Conservation (phyloP, 2,329 filamentous ascomycete species). For the Verticillium alfalfae region DNA sequence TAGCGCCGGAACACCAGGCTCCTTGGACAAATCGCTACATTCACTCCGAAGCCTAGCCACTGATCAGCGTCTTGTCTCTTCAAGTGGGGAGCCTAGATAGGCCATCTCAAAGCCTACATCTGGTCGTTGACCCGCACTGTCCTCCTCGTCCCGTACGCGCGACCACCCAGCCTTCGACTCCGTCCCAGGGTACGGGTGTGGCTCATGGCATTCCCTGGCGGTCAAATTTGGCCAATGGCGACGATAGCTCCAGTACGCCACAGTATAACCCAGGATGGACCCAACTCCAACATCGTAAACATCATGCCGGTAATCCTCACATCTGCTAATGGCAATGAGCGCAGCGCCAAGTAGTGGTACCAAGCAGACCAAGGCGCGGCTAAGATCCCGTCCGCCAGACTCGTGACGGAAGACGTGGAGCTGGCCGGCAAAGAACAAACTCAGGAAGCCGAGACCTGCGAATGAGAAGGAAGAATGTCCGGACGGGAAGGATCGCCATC, state of each 20-base stretch:
- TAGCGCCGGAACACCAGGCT: not conserved
- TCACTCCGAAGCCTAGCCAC: not conserved
- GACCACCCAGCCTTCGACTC: conserved; percentile 28
- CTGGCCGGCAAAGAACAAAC: conserved; percentile 65
- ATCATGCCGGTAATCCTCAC: conserved; percentile 66
- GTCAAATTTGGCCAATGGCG: conserved; percentile 56
- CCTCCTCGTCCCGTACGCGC: conserved; percentile 50
- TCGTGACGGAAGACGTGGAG: conserved; percentile 49
- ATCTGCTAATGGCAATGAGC: conserved; percentile 64
- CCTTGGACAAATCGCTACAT: not conserved
- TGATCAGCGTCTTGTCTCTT: conserved; percentile 15
- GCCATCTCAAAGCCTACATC: conserved; percentile 33
- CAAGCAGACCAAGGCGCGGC: conserved; percentile 51
- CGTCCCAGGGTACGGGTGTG: conserved; percentile 42
- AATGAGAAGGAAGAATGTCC: conserved; percentile 79
- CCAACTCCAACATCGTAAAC: conserved; percentile 64
- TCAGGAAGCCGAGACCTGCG: conserved; percentile 69
- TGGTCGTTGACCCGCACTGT: conserved; percentile 12
- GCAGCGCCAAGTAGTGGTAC: conserved; percentile 55
- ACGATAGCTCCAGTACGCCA: conserved; percentile 63
- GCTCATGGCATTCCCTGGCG: conserved; percentile 49
- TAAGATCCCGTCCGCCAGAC: conserved; percentile 42
- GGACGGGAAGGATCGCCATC: conserved; percentile 78
- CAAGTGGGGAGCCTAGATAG: conserved; percentile 12
- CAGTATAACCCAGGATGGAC: conserved; percentile 50